phyloP scores from a whole-genome alignment of 2,329 filamentous ascomycete genomes.

The Bipolaris gigantea region DNA sequence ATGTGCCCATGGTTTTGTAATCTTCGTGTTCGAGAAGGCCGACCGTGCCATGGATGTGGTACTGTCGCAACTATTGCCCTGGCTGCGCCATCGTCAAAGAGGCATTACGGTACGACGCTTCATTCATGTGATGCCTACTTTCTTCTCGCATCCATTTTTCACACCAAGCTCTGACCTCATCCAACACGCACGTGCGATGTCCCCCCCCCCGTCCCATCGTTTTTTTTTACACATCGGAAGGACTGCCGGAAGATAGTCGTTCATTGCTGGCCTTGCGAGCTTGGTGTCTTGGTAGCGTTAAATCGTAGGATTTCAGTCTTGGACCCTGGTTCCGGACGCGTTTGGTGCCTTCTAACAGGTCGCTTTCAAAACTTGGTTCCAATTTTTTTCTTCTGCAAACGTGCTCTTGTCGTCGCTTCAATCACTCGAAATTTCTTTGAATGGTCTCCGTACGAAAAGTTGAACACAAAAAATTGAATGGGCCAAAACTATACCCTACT shows the following conservation, averaged over 20 bases:
- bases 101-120: slow-evolving; percentile 6
- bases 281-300: not conserved
- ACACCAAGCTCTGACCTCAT: not conserved
- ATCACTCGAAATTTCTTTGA: slow-evolving; percentile 10
- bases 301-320: slow-evolving; percentile 6
- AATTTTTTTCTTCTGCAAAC: slow-evolving; percentile 1
- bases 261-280: not conserved
- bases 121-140: slow-evolving; percentile 5
- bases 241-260: slow-evolving; percentile 12
- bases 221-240: slow-evolving; percentile 9
- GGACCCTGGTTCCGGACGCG: not conserved
- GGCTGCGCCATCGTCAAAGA: slow-evolving; percentile 6
- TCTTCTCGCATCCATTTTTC: slow-evolving; percentile 2
- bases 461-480: slow-evolving; percentile 11
- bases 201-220: slow-evolving; percentile 1
- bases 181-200: slow-evolving; percentile 7
- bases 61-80: slow-evolving; percentile 8
- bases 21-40: slow-evolving; percentile 9
- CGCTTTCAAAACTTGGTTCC: slow-evolving; percentile 1
- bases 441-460: slow-evolving; percentile 1
- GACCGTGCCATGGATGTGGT: slow-evolving; percentile 7
- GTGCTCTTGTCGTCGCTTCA: slow-evolving; percentile 3
- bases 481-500: slow-evolving; percentile 15
- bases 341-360: slow-evolving; percentile 2
- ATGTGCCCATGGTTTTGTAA: slow-evolving; percentile 5